Evolutionary conservation across 805 yeast genomes (phyloP), one percentile per base, ranked within the genome.

Genomic region (Debaryomyces castellii): DNA sequence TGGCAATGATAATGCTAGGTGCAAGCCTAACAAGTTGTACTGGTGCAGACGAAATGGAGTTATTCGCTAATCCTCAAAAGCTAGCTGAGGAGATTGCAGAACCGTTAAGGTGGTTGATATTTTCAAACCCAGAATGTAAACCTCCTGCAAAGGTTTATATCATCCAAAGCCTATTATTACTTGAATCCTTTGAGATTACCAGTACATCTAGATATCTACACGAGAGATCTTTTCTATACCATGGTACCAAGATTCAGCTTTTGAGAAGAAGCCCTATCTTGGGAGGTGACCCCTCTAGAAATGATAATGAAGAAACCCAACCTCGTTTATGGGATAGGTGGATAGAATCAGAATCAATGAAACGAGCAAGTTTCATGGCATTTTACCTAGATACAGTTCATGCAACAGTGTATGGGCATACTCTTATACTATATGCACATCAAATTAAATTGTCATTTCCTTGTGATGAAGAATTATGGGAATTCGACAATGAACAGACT

Each of bases 201-300:
- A 80, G 84, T 50, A 69, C 87, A 0, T 74, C 77, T 30, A 66
- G 96, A 50, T 65, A 64, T 32, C 58, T 86, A 42, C 96, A 88
- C 60, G 96, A 87, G 60, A 64, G 96, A 39, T 84, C 88, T 0
- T 89, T 83, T 60, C 67, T 89, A n/a, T 94, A 88, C 56, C 96
- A 88, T 61, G 96, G 94, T 4, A 83, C 94, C n/a, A 63, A 63
- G 46, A 58, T 62, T 14, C 65, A 62, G 43, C 36, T 63, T 10
- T 46, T 60, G 7, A 42, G 64, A 35, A 45, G 63, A 38, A 49
- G 57, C 14, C 62, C 62, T n/a, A 43, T 69, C 10, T 50, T 71
- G 11, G 77, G 74, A 6, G 74, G 76, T 11, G 74, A 70, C 43
- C 75, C 74, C 0, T 54, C 61, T 28, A 65, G 62, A 46, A 57